Evolutionary conservation across 78 protist species (phyloP), one percentile per base, ranked within the genome.

Genomic region (Dictyostelium capitatum): DNA sequence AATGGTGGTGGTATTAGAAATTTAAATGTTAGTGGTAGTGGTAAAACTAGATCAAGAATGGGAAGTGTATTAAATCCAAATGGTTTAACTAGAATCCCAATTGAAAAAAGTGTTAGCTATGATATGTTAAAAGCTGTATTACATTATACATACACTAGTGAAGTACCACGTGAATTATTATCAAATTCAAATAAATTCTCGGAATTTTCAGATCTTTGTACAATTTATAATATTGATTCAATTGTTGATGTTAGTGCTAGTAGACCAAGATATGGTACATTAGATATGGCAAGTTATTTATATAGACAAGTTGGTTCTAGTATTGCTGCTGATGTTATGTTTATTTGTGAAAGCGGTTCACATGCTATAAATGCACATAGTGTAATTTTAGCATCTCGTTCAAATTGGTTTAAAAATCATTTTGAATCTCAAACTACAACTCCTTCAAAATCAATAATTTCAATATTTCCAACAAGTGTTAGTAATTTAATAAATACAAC

Each of bases 261-360:
- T 17, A 50, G 46, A 4, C 83, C 74, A 11, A 56, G 93, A 65
- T 11, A 41, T 10, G 83, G 84, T 6, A 87, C 93, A 0, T 25
- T 87, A 19, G 93, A 87, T 28, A 77, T 77, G 93, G 46, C 93
- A 8, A 87, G 80, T 43, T 87, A 87, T 43, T 59, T 87, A 19
- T 51, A 75, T 46, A 75, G 69, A 50, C 93, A 87, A 53, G 54
- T 87, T 54, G 82, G 82, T 15, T 48, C 74, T 5, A 74, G 59
- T 28, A 53, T 37, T 8, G 43, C 41, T 20, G 23, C 93, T 14
- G 93, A 87, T 64, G 83, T 87, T 6, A 51, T 74, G 8, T 75
- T 87, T 20, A 32, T 87, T 23, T 77, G 50, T 47, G 93, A 77
- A 25, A 30, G 67, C 19, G 93, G 93, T 8, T 37, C 43, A 3